These are phyloP conservation scores for Scedosporium minutisporum DNA, from an alignment of 2,329 filamentous ascomycete species.

Conservation along the genomic window DNA sequence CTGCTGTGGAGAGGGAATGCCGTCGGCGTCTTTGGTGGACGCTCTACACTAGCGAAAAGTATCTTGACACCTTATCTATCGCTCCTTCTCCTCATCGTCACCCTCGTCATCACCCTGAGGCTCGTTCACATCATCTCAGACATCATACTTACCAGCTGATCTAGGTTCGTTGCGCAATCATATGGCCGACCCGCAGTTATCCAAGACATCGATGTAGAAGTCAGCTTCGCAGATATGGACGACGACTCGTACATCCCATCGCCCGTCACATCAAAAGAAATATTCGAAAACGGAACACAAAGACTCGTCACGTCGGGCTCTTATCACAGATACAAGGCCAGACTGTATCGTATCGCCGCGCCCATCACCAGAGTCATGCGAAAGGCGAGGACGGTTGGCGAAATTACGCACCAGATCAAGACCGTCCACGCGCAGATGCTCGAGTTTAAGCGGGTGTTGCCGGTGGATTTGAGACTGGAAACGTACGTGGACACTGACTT, in stretches of 20 bases:
- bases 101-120: background rate
- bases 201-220: background rate
- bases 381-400: background rate
- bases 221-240: background rate
- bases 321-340: conserved; percentile 2
- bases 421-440: background rate
- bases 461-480: background rate
- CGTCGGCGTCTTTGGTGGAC: background rate
- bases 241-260: background rate
- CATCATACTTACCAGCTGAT: background rate
- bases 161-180: background rate
- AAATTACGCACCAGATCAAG: background rate
- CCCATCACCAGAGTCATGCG: background rate
- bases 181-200: background rate
- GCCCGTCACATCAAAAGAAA: conserved; percentile 1
- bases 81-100: background rate
- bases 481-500: background rate
- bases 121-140: too few species aligned
- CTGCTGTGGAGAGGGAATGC: background rate
- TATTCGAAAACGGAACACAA: background rate
- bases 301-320: background rate
- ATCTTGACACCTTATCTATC: background rate
- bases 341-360: background rate
- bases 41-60: background rate
- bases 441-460: background rate